Conservation (phyloP, 352 stramenopile genomes). For the Phytopythium ostracodes region DNA sequence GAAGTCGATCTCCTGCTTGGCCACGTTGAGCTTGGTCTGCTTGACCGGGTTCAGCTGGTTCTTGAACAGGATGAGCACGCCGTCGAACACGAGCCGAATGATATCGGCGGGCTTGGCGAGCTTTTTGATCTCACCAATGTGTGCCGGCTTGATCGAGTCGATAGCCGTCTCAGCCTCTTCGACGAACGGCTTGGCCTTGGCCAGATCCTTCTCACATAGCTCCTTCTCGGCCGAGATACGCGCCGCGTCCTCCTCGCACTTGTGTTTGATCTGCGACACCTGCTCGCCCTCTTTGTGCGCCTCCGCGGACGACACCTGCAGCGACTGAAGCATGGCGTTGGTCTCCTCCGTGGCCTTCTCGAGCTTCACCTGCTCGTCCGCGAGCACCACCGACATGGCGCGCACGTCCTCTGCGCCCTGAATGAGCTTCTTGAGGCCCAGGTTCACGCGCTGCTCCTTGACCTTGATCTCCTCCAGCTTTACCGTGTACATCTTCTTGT, state of each 20-base stretch:
- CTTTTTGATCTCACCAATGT: slow-evolving; percentile 99
- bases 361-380: slow-evolving; percentile 95
- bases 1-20: slow-evolving; percentile 96
- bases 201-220: slow-evolving; percentile 93
- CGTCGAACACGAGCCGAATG: slow-evolving; percentile 98
- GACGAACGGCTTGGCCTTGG: slow-evolving; percentile 97
- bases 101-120: slow-evolving; percentile 97
- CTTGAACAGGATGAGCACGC: slow-evolving; percentile 97
- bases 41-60: slow-evolving; percentile 90
- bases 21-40: slow-evolving; percentile 93
- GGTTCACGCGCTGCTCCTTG: slow-evolving; percentile 96
- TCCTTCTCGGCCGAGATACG: slow-evolving; percentile 96
- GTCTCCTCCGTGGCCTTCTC: slow-evolving; percentile 96
- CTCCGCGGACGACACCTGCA: slow-evolving; percentile 95
- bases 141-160: slow-evolving; percentile 95
- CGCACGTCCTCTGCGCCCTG: slow-evolving; percentile 96
- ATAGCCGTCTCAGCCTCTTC: slow-evolving; percentile 97
- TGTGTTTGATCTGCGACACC: slow-evolving; percentile 94
- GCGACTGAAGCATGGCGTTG: slow-evolving; percentile 96
- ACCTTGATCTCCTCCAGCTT: slow-evolving; percentile 94
- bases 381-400: slow-evolving; percentile 96
- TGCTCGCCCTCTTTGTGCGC: slow-evolving; percentile 97
- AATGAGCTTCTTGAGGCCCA: slow-evolving; percentile 97
- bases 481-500: slow-evolving; percentile 96
- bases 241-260: slow-evolving; percentile 94